Percentiles rank a stretch among this genome's conserved stretches.
These are phyloP conservation scores for Lactarius akahatsu DNA, from an alignment of 768 basidiomycete species.

Conservation along the genomic window DNA sequence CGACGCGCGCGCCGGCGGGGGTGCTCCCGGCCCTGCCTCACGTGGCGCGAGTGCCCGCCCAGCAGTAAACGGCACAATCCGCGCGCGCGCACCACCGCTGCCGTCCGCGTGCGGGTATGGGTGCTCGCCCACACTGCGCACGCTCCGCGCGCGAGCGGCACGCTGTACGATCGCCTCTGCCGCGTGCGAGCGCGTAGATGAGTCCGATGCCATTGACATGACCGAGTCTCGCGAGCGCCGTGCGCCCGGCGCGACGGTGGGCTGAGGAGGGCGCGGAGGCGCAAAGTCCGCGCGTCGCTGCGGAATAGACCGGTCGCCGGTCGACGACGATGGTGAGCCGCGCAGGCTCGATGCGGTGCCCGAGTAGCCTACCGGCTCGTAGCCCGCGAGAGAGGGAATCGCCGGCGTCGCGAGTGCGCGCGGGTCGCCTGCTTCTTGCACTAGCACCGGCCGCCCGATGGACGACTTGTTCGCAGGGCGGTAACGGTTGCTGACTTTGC, in stretches of 20 bases:
- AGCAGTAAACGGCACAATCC: constrained; percentile 71
- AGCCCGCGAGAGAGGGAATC: constrained; percentile 23
- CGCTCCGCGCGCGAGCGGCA: constrained; percentile 54
- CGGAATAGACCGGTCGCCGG: constrained; percentile 63
- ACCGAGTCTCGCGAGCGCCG: constrained; percentile 31
- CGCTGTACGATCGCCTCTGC: constrained; percentile 47
- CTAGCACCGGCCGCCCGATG: constrained; percentile 60
- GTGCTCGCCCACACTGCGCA: constrained; percentile 41
- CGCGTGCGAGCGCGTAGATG: constrained; percentile 40
- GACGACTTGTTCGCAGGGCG: constrained; percentile 41
- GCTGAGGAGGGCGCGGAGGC: constrained; percentile 45
- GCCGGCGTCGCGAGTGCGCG: constrained; percentile 20
- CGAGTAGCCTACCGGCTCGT: constrained; percentile 39
- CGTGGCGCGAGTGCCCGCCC: constrained; percentile 63
- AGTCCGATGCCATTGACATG: constrained; percentile 35
- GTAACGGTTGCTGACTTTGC: constrained; percentile 63
- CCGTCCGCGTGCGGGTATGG: constrained; percentile 37
- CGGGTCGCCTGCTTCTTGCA: constrained; percentile 31
- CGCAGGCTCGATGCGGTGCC: constrained; percentile 46
- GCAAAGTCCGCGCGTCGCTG: constrained; percentile 67
- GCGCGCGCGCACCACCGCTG: constrained; percentile 45
- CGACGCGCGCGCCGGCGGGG: constrained; percentile 41
- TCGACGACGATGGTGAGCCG: constrained; percentile 64
- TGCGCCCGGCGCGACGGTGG: constrained; percentile 24
- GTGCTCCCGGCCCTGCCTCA: constrained; percentile 19